phyloP scores from a whole-genome alignment of 1,284 basidiomycete genomes.

The Marasmius oreades region DNA sequence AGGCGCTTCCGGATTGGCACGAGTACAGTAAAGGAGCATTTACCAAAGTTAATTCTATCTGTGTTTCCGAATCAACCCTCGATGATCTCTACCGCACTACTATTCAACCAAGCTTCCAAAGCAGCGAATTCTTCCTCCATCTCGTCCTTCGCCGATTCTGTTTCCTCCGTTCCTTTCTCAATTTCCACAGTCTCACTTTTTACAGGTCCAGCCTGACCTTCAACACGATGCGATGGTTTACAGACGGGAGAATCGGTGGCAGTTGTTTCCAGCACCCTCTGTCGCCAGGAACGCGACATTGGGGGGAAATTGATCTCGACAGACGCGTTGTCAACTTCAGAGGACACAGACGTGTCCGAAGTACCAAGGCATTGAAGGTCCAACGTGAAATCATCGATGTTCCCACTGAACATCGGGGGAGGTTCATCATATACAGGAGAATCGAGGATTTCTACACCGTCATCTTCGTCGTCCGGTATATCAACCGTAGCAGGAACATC shows the following conservation, averaged over 20 bases:
- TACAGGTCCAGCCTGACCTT: too few species aligned
- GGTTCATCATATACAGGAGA: neutral
- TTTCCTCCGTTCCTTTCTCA: neutral
- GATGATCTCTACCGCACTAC: constrained; percentile 39
- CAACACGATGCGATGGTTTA: too few species aligned
- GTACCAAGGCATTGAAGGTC: constrained; percentile 31
- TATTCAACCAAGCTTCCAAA: constrained; percentile 44
- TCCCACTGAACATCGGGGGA: neutral
- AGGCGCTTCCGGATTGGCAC: too few species aligned
- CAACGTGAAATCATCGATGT: constrained; percentile 30
- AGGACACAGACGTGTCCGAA: constrained; percentile 18
- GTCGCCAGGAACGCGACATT: neutral
- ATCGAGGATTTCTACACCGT: neutral
- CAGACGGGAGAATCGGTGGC: too few species aligned
- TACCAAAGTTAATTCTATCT: neutral
- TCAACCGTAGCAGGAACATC: neutral
- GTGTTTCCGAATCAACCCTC: neutral
- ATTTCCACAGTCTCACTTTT: neutral
- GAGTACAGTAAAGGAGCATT: neutral
- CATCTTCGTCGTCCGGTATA: constrained; percentile 10
- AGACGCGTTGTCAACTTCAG: constrained; percentile 10
- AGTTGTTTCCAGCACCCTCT: neutral
- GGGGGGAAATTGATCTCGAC: neutral
- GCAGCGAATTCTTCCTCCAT: constrained; percentile 37
- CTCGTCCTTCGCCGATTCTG: constrained; percentile 9